A percentile compares a stretch with the other conserved stretches of the same genome.
Evolutionary conservation across 2,329 filamentous ascomycete genomes (phyloP).

Genomic region (Aspergillus spinulosporus): DNA sequence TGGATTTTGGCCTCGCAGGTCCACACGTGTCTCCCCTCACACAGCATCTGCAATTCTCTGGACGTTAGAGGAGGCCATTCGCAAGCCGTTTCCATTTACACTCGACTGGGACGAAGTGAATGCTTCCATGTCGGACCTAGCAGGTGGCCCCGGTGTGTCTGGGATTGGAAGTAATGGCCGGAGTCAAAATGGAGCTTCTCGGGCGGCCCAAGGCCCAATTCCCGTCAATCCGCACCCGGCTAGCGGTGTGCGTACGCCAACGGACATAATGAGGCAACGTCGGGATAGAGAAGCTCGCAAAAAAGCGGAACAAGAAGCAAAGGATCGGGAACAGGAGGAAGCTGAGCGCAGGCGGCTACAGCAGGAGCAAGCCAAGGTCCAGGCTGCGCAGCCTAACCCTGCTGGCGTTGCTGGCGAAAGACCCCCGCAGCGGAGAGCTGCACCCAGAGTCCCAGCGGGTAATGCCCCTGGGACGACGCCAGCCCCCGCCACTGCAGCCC

Average conservation of each 20-base stretch:
- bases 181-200: slow-evolving; percentile 58
- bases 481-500: slow-evolving; percentile 14
- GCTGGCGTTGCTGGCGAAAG: slow-evolving; percentile 42
- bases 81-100: slow-evolving; percentile 78
- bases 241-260: slow-evolving; percentile 74
- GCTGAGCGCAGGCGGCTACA: slow-evolving; percentile 47
- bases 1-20: slow-evolving; percentile 54
- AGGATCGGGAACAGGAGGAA: slow-evolving; percentile 55
- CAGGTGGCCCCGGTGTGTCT: slow-evolving; percentile 55
- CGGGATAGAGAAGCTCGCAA: slow-evolving; percentile 72
- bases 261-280: slow-evolving; percentile 88
- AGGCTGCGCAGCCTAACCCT: slow-evolving; percentile 43
- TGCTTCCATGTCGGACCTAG: slow-evolving; percentile 87
- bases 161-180: slow-evolving; percentile 54
- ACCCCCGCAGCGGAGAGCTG: slow-evolving; percentile 21
- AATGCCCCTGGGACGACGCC: no score
- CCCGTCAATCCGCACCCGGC: slow-evolving; percentile 52
- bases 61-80: slow-evolving; percentile 85
- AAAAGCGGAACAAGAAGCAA: slow-evolving; percentile 66
- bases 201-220: slow-evolving; percentile 53
- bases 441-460: slow-evolving; percentile 14
- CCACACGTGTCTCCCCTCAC: slow-evolving; percentile 70
- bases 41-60: slow-evolving; percentile 90
- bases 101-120: slow-evolving; percentile 82
- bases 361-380: slow-evolving; percentile 40